Percentiles rank a stretch among this genome's conserved stretches.
Evolutionary conservation across 257 asterid species (phyloP).

Genomic region (Solanum corneliomulleri): DNA sequence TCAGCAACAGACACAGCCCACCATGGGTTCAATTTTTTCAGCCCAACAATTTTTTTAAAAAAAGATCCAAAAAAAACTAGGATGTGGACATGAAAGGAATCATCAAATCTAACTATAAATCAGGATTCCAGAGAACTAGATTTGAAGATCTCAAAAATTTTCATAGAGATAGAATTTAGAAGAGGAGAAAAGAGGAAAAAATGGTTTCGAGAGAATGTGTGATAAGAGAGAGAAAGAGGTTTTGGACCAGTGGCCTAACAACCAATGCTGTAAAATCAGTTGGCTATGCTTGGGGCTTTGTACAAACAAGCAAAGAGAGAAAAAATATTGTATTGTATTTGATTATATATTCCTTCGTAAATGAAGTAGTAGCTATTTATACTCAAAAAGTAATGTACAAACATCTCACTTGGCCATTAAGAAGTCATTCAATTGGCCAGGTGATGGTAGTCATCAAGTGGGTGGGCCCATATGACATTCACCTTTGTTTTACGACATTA

Average conservation of each 20-base stretch:
- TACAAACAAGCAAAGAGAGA: too few relatives aligned
- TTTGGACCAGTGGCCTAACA: too few relatives aligned
- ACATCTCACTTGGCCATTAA: too few relatives aligned
- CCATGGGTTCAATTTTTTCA: constrained; percentile 37
- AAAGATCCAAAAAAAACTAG: background rate
- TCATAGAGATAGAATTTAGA: constrained; percentile 20
- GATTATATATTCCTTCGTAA: too few relatives aligned
- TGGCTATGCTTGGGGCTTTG: too few relatives aligned
- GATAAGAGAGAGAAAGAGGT: constrained; percentile 7
- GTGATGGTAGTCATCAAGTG: background rate
- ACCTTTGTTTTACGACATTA: background rate
- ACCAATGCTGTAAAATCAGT: too few relatives aligned
- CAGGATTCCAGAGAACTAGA: constrained; percentile 8
- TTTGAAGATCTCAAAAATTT: constrained; percentile 5
- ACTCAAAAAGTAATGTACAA: too few relatives aligned
- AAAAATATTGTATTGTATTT: too few relatives aligned
- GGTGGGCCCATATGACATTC: background rate
- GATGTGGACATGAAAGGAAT: constrained; percentile 11
- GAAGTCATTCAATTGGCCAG: background rate
- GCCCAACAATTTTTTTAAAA: background rate
- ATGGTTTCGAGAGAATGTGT: constrained; percentile 1
- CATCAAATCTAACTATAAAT: constrained; percentile 41
- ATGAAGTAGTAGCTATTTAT: too few relatives aligned
- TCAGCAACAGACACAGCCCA: constrained; percentile 46
- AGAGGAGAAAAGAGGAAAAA: background rate